Percentiles rank a stretch among this genome's conserved stretches.
phyloP scores from a whole-genome alignment of 2,329 filamentous ascomycete species.

The Phaeosphaeria sp. region DNA sequence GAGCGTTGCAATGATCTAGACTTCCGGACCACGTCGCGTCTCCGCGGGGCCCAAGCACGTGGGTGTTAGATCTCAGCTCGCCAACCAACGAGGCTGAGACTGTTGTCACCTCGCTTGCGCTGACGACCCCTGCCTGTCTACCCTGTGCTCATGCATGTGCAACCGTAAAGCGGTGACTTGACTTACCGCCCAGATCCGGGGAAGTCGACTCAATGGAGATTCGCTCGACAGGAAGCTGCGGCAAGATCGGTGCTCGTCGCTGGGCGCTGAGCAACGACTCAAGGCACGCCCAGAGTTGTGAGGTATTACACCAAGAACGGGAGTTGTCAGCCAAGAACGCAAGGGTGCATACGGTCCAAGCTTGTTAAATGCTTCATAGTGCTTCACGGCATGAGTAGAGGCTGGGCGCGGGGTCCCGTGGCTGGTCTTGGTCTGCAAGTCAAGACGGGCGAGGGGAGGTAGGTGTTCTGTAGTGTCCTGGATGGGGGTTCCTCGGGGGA shows the following conservation, averaged over 20 bases:
- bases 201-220: too few relatives aligned
- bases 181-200: too few relatives aligned
- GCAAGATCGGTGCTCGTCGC: neutral
- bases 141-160: neutral
- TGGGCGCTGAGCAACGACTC: neutral
- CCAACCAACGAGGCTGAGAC: neutral
- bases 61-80: neutral
- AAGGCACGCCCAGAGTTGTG: neutral
- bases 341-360: slow-evolving; percentile 5
- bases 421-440: neutral
- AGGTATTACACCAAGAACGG: neutral
- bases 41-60: neutral
- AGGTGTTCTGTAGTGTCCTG: too few relatives aligned
- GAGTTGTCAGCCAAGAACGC: neutral
- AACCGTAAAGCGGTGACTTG: neutral
- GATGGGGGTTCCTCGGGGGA: too few relatives aligned
- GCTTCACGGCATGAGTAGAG: slow-evolving; percentile 12
- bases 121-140: neutral
- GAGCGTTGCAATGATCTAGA: neutral
- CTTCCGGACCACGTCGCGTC: neutral
- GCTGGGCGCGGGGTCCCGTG: neutral
- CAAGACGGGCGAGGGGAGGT: too few relatives aligned
- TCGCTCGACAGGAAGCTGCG: too few relatives aligned
- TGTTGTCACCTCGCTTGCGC: neutral
- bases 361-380: slow-evolving; percentile 9